These are phyloP conservation scores for Phaeotremella fagi DNA, from an alignment of 768 basidiomycete genomes.

Conservation along the genomic window DNA sequence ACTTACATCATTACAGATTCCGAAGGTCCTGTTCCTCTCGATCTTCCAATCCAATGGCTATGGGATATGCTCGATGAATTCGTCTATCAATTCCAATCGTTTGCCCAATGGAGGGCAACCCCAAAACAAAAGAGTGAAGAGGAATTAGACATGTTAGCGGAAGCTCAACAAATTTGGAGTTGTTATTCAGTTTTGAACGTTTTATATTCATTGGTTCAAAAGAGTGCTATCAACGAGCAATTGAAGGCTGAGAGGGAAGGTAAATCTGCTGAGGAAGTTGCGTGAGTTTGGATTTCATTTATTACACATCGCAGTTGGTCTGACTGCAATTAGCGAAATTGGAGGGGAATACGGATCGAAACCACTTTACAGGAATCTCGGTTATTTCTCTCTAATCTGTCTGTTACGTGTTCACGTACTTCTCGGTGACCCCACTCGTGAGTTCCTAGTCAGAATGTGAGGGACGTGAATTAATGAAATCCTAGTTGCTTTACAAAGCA, in stretches of 20 bases:
- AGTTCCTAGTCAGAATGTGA: conserved; percentile 8
- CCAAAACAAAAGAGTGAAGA: conserved; percentile 76
- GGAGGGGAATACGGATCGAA: conserved; percentile 86
- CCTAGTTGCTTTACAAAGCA: conserved; percentile 81
- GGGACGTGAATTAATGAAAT: background rate
- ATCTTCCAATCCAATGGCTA: conserved; percentile 94
- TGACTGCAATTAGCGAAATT: conserved; percentile 75
- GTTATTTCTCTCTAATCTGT: conserved; percentile 94
- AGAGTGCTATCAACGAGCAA: conserved; percentile 90
- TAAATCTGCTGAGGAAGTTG: conserved; percentile 74
- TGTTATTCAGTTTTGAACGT: conserved; percentile 98
- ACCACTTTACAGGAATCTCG: conserved; percentile 87
- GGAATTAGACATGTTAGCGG: conserved; percentile 69
- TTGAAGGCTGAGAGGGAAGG: conserved; percentile 75
- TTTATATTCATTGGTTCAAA: conserved; percentile 96
- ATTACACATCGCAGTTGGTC: background rate
- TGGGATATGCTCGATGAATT: conserved; percentile 56
- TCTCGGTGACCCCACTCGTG: conserved; percentile 65
- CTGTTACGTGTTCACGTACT: conserved; percentile 92
- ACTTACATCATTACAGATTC: conserved; percentile 59
- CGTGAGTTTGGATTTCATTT: conserved; percentile 54
- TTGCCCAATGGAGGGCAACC: conserved; percentile 82
- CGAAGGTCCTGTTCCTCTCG: conserved; percentile 85
- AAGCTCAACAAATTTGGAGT: conserved; percentile 71
- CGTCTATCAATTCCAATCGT: conserved; percentile 96